phyloP scores from a whole-genome alignment of 2,329 filamentous ascomycete genomes.

The Zasmidium cellare region DNA sequence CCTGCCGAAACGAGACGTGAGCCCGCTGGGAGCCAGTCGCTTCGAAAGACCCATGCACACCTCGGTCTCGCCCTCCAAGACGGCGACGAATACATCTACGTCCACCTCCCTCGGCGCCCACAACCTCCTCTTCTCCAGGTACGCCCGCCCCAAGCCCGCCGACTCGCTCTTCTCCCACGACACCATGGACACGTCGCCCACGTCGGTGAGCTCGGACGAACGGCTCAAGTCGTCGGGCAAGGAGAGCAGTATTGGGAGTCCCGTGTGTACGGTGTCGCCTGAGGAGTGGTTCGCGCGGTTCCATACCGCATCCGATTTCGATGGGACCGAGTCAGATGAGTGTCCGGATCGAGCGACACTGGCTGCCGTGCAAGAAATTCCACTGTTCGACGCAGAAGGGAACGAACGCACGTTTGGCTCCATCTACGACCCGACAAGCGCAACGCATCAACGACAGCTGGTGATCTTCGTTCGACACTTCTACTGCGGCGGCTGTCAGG shows the following conservation, averaged over 20 bases:
- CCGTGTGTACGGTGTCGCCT: conserved; percentile 12
- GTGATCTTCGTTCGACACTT: conserved; percentile 44
- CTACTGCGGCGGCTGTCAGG: conserved; percentile 44
- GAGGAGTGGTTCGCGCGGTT: conserved; percentile 39
- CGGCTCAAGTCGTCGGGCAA: background rate
- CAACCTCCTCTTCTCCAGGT: background rate
- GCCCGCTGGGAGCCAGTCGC: conserved; percentile 27
- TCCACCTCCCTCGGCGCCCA: conserved; percentile 7
- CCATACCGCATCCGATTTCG: conserved; percentile 26
- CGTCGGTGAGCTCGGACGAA: conserved; percentile 10
- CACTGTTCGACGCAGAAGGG: conserved; percentile 61
- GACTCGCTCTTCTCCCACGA: conserved; percentile 18
- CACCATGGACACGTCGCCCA: conserved; percentile 19
- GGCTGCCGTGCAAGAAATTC: conserved; percentile 35
- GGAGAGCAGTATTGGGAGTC: conserved; percentile 4
- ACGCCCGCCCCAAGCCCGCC: background rate
- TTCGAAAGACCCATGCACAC: conserved; percentile 35
- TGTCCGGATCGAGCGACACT: conserved; percentile 35
- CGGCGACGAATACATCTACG: background rate
- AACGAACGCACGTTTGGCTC: conserved; percentile 63
- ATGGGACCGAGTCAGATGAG: conserved; percentile 31
- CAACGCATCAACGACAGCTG: conserved; percentile 39
- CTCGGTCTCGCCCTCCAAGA: background rate
- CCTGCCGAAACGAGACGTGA: conserved; percentile 14
- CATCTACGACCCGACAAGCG: conserved; percentile 55